phyloP scores from a whole-genome alignment of 75 land plant species.

The Isoetes taiwanensis region DNA sequence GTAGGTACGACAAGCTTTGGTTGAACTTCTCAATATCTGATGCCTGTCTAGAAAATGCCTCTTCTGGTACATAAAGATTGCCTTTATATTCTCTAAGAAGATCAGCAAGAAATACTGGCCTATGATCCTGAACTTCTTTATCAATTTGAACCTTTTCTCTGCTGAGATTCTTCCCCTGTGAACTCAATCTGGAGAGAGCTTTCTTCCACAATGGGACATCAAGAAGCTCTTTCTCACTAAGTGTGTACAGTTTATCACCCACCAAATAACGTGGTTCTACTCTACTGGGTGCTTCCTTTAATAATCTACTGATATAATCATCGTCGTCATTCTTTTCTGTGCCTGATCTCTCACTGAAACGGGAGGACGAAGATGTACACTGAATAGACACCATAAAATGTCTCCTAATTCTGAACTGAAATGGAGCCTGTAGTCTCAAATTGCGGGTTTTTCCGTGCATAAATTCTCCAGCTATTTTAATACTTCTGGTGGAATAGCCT shows the following conservation, averaged over 20 bases:
- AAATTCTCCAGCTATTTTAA: too few species aligned
- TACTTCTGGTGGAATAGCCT: too few species aligned
- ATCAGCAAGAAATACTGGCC: slow-evolving; percentile 51
- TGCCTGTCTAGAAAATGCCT: slow-evolving; percentile 31
- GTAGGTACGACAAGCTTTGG: slow-evolving; percentile 34
- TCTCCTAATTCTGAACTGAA: too few species aligned
- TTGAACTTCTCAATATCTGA: slow-evolving; percentile 67
- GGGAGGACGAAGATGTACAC: neutral
- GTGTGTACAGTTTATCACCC: slow-evolving; percentile 39
- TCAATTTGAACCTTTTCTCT: slow-evolving; percentile 9
- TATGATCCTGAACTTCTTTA: neutral
- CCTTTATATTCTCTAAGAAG: slow-evolving; percentile 74
- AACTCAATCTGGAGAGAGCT: neutral
- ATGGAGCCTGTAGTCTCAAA: too few species aligned
- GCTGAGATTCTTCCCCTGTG: neutral
- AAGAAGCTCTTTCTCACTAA: slow-evolving; percentile 37
- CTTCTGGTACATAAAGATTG: slow-evolving; percentile 80
- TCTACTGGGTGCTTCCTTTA: slow-evolving; percentile 61
- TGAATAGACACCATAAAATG: too few species aligned
- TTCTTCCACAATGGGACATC: slow-evolving; percentile 18
- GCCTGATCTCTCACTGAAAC: neutral
- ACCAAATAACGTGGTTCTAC: slow-evolving; percentile 47
- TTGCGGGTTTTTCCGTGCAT: too few species aligned
- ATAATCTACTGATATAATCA: slow-evolving; percentile 47
- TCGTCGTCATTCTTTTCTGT: slow-evolving; percentile 19